Conservation (phyloP, 139 green algal species). For the Volvox reticuliferus region DNA sequence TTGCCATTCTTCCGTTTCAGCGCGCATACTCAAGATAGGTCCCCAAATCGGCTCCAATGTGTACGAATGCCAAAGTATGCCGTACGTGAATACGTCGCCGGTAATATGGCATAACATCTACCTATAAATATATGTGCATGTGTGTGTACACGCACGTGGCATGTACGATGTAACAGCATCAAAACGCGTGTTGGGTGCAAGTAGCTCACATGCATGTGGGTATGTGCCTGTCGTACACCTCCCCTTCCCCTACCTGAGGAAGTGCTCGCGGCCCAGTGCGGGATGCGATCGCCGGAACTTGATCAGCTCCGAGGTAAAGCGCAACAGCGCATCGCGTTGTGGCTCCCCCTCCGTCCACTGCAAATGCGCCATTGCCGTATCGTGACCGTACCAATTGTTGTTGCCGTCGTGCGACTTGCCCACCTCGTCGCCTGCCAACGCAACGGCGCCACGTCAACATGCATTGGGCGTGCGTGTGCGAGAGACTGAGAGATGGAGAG, state of each 20-base stretch:
- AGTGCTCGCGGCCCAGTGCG: slow-evolving; percentile 83
- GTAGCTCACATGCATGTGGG: no score
- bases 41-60: no score
- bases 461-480: neutral
- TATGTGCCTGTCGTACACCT: no score
- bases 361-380: slow-evolving; percentile 86
- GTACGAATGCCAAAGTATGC: no score
- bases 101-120: no score
- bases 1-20: no score
- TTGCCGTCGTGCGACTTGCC: slow-evolving; percentile 89
- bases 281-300: slow-evolving; percentile 87
- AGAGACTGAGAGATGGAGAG: neutral
- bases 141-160: neutral
- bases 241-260: slow-evolving; percentile 75
- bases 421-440: slow-evolving; percentile 90
- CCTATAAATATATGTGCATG: no score
- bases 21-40: no score
- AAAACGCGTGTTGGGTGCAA: neutral
- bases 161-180: no score
- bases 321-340: slow-evolving; percentile 50
- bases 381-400: slow-evolving; percentile 99
- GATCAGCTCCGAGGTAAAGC: slow-evolving; percentile 82
- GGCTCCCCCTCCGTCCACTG: slow-evolving; percentile 61
- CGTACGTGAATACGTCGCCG: no score
- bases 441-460: neutral